Base-by-base conservation (phyloP, 148 eudicot genomes). In the Heliamphora exappendiculata region DNA sequence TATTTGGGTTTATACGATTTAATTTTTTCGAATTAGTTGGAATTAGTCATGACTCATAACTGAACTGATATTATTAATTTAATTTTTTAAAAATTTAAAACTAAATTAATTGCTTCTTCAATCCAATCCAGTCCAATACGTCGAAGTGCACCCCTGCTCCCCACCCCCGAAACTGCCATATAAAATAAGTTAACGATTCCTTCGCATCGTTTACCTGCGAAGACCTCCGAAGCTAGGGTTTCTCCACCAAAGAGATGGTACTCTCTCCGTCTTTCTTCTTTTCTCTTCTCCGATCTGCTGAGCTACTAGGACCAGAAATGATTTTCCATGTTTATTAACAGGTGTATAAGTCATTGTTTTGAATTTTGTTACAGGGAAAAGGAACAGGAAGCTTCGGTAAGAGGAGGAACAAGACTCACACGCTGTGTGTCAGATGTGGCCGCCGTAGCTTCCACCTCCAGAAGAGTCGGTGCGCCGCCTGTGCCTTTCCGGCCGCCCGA, bases 361-460 rank as follows among this genome's bases (percentile, higher is more conserved):
- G 73, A 13, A 70, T 1, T 44, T 29, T 47, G 70, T 36, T 12
- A 31, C 57, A 79, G 82, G 75, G 75, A 7, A 80, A 80, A 78
- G 82, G 82, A 69, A 79, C 82, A 22, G 82, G 82, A 63, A 79
- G 82, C 60, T 79, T 79, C 22, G 82, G 81, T 36, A 78, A 79
- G 82, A 74, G 82, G 78, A 79, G 82, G 78, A 79, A 79, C 82
- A 79, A 79, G 82, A 80, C 82, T n/a, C 82, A 75, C 79, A 80
- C 82, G 2, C 79, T 80, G 10, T 80, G 82, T 75, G 75, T 80
- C 41, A 69, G 82, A 33, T 80, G 82, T 67, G 82, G 82, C n/a
- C 82, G 82, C 55, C 79, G 82, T 26, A 80, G 82, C 55, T 80
- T 80, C 63, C 82, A 80, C 14, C 75, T 80, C 69, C 82, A 80